Conservation (phyloP, 2,329 filamentous ascomycete genomes). For the Periconia sp. region DNA sequence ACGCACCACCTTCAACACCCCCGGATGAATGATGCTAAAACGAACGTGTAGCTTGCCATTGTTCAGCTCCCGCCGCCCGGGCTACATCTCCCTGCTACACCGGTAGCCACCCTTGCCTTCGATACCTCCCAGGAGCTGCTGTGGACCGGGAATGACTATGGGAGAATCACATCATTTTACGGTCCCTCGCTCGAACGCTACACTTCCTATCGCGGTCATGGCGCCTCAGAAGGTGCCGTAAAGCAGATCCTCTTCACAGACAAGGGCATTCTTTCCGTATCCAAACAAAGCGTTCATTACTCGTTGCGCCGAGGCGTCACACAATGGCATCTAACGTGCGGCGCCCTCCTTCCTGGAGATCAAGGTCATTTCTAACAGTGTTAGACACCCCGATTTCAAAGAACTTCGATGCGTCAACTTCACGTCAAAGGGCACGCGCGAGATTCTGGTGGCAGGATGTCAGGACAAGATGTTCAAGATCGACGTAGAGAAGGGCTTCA, state of each 20-base stretch:
- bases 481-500: constrained; percentile 59
- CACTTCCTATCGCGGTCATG: constrained; percentile 84
- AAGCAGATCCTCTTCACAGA: constrained; percentile 91
- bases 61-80: constrained; percentile 78
- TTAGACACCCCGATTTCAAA: constrained; percentile 72
- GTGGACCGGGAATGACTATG: constrained; percentile 91
- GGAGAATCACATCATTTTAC: constrained; percentile 85
- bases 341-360: background rate
- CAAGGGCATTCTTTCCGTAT: constrained; percentile 84
- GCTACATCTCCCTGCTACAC: constrained; percentile 65
- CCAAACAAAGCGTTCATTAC: constrained; percentile 83
- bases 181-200: constrained; percentile 83
- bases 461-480: constrained; percentile 83
- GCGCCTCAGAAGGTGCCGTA: constrained; percentile 71
- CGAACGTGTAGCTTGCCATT: constrained; percentile 68
- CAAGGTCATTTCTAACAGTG: constrained; percentile 16
- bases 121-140: constrained; percentile 86
- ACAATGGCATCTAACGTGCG: constrained; percentile 83
- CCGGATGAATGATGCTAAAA: background rate
- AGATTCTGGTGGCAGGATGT: constrained; percentile 84
- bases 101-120: constrained; percentile 80
- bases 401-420: constrained; percentile 95
- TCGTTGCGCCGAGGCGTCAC: constrained; percentile 78
- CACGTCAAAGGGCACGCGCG: constrained; percentile 78
- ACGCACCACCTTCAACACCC: too few relatives aligned